These are phyloP conservation scores for Nannochloropsis salina DNA, from an alignment of 108 stramenopile species.

Conservation along the genomic window DNA sequence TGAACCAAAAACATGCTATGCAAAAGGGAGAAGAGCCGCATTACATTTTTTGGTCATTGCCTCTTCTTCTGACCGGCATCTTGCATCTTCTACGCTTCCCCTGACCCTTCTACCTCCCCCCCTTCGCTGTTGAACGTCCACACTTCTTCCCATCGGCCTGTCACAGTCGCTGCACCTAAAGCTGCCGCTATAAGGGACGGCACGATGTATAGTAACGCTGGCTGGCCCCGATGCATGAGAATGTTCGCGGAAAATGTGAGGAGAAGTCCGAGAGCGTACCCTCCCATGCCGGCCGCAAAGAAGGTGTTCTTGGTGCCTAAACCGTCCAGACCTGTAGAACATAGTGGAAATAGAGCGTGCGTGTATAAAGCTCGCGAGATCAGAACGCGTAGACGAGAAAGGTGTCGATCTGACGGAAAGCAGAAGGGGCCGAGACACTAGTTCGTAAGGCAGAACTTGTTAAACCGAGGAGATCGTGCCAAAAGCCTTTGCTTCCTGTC, in stretches of 20 bases:
- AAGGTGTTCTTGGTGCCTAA: slow-evolving; percentile 23
- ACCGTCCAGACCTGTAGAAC: not conserved
- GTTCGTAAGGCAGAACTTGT: not conserved
- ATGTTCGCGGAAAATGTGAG: slow-evolving; percentile 56
- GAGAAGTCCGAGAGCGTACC: slow-evolving; percentile 54
- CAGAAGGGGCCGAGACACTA: not conserved
- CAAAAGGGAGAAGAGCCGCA: not conserved
- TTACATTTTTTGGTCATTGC: not conserved
- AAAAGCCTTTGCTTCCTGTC: not conserved
- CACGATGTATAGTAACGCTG: slow-evolving; percentile 40
- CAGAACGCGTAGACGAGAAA: not conserved
- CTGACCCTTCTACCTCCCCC: slow-evolving; percentile 28
- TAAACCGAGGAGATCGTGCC: not conserved
- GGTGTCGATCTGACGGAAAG: not conserved
- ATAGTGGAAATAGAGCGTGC: not conserved
- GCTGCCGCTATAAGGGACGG: slow-evolving; percentile 37
- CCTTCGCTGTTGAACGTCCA: slow-evolving; percentile 45
- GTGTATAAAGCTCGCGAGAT: not conserved
- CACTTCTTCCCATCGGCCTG: slow-evolving; percentile 38
- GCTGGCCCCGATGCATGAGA: slow-evolving; percentile 56
- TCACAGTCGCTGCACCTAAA: slow-evolving; percentile 46
- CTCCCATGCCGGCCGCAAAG: slow-evolving; percentile 56
- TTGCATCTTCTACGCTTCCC: not conserved
- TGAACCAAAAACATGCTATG: too few species aligned
- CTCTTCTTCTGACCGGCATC: not conserved